Evolutionary conservation across 1,284 basidiomycete species (phyloP).

Genomic region (Ceratobasidium sp.): DNA sequence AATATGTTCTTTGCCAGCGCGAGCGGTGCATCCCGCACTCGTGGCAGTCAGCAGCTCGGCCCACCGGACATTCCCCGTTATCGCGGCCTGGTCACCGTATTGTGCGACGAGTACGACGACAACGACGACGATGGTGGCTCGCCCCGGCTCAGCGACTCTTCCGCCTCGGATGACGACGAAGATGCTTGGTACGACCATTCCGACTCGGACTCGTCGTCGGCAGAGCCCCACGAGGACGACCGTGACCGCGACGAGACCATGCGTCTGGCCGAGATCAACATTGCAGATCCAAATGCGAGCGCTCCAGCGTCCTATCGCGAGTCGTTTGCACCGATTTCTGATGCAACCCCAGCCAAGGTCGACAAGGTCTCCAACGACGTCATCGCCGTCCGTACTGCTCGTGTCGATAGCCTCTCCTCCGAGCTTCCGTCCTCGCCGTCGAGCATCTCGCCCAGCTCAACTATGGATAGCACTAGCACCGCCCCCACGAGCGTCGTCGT

Average conservation of each 20-base stretch:
- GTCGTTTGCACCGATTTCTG: constrained; percentile 17
- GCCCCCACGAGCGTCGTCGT: constrained; percentile 33
- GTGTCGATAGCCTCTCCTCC: constrained; percentile 32
- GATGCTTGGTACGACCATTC: constrained; percentile 43
- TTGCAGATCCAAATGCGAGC: constrained; percentile 37
- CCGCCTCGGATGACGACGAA: constrained; percentile 49
- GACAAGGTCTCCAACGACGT: constrained; percentile 37
- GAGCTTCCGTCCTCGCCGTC: constrained; percentile 16
- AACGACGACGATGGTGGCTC: constrained; percentile 47
- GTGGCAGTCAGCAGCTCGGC: constrained; percentile 43
- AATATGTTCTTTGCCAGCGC: constrained; percentile 73
- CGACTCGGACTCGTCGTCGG: constrained; percentile 43
- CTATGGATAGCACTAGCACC: constrained; percentile 21
- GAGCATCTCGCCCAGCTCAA: constrained; percentile 7
- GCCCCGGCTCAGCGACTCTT: constrained; percentile 45
- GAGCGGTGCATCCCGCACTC: constrained; percentile 45
- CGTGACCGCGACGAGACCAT: constrained; percentile 36
- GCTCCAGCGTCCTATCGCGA: constrained; percentile 36
- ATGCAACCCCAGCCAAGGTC: constrained; percentile 9
- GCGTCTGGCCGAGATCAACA: constrained; percentile 34
- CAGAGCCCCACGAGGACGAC: constrained; percentile 33
- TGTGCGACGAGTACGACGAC: constrained; percentile 51
- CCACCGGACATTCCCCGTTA: constrained; percentile 54
- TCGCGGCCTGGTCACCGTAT: constrained; percentile 76
- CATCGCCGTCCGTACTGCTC: constrained; percentile 27